Conservation (phyloP, 1,139 yeast genomes). For the Candida sp. region DNA sequence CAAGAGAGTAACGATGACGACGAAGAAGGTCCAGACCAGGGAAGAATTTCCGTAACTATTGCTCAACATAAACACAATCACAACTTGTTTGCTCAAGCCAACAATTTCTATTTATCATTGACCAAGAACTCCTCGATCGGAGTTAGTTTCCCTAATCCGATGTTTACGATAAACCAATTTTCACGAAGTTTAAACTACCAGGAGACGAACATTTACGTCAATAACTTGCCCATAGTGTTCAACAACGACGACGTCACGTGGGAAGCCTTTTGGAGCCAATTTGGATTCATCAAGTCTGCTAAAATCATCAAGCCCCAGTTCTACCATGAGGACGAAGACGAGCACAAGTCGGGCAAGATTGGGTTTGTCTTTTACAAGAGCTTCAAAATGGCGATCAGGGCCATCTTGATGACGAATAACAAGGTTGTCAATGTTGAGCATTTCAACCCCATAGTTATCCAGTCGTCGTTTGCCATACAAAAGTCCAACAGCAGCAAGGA, state of each 20-base stretch:
- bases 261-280: slow-evolving; percentile 45
- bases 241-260: slow-evolving; percentile 43
- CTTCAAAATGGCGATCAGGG: slow-evolving; percentile 43
- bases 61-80: slow-evolving; percentile 48
- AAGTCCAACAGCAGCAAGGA: slow-evolving; percentile 19
- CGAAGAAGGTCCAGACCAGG: background rate
- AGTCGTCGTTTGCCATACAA: slow-evolving; percentile 47
- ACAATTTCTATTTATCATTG: slow-evolving; percentile 13
- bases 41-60: slow-evolving; percentile 30
- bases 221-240: slow-evolving; percentile 50
- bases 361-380: slow-evolving; percentile 47
- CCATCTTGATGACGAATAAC: slow-evolving; percentile 44
- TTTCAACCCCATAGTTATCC: slow-evolving; percentile 29
- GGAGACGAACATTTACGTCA: slow-evolving; percentile 64
- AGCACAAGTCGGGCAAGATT: slow-evolving; percentile 44
- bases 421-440: slow-evolving; percentile 21
- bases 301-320: slow-evolving; percentile 49
- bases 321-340: slow-evolving; percentile 25
- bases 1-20: background rate
- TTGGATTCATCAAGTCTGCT: slow-evolving; percentile 48
- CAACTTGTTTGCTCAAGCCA: slow-evolving; percentile 21
- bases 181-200: slow-evolving; percentile 43
- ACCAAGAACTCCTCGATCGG: slow-evolving; percentile 8
- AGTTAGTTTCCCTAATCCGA: slow-evolving; percentile 17
- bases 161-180: slow-evolving; percentile 16